Base-by-base conservation (phyloP, 805 yeast species). In the Hanseniaspora valbyensis region DNA sequence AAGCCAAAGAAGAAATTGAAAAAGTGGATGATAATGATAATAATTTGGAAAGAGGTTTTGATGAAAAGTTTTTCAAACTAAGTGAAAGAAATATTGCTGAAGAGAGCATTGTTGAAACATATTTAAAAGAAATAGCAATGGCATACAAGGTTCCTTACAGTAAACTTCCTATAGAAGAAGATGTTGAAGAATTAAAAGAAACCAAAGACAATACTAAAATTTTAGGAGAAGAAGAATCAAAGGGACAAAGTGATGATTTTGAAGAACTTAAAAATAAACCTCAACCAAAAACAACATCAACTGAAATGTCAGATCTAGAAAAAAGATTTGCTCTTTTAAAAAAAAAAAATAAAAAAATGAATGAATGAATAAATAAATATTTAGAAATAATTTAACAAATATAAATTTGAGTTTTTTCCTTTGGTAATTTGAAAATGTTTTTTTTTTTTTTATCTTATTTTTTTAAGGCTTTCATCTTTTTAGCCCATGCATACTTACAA, bases 141-240 rank as follows among this genome's bases (percentile, higher is more conserved):
- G 83, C 95, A 0, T 87, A 88, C 59, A 72, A 74, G 21, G 92
- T 80, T 0, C 83, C 87, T 1, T 88, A 78, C 58, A 78, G 85
- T 29, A 81, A 78, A 13, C 61, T 78, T n/a, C 64, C 59, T 7
- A 57, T 56, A 10, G 59, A 61, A 10, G 63, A 60, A 25, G 60
- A n/a, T n/a, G n/a, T n/a, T n/a, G n/a, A n/a, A n/a, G n/a, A n/a
- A n/a, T n/a, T n/a, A n/a, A n/a, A n/a, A n/a, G n/a, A n/a, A n/a
- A n/a, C n/a, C n/a, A n/a, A n/a, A n/a, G n/a, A n/a, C n/a, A n/a
- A n/a, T n/a, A n/a, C n/a, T n/a, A n/a, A n/a, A n/a, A n/a, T n/a
- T n/a, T n/a, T n/a, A n/a, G n/a, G n/a, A n/a, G n/a, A n/a, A n/a
- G n/a, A n/a, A n/a, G n/a, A n/a, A n/a, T n/a, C n/a, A n/a, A n/a